Percentiles rank a stretch among this genome's conserved stretches.
Conservation (phyloP, 129 eudicot genomes). For the Pulicaria dysenterica region DNA sequence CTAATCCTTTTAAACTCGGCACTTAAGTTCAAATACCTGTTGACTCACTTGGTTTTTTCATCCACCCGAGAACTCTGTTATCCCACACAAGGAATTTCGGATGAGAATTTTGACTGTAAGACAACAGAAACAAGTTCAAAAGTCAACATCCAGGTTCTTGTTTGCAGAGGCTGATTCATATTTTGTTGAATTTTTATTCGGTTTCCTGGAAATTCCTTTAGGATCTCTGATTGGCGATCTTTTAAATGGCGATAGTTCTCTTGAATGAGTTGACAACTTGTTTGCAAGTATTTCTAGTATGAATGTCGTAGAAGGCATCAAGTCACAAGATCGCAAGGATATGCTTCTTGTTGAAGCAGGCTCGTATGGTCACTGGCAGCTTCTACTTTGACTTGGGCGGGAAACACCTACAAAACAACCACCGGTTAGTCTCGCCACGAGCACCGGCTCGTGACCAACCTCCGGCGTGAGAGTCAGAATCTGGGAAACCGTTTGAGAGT, state of each 20-base stretch:
- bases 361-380: no score
- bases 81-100: background rate
- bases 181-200: slow-evolving; percentile 38
- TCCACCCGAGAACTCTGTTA: background rate
- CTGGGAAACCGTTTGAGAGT: no score
- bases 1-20: background rate
- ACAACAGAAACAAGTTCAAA: background rate
- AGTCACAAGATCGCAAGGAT: background rate
- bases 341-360: no score
- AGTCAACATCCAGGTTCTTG: slow-evolving; percentile 34
- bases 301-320: background rate
- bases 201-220: slow-evolving; percentile 30
- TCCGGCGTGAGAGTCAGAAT: no score
- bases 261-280: slow-evolving; percentile 23
- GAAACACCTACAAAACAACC: no score
- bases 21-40: background rate
- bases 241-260: background rate
- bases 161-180: slow-evolving; percentile 36
- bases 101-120: background rate
- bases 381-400: no score
- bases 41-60: slow-evolving; percentile 19
- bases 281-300: slow-evolving; percentile 23
- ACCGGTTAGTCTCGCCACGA: no score
- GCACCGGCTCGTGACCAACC: no score
- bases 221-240: slow-evolving; percentile 14